phyloP scores from a whole-genome alignment of 257 asterid species.

The Thymus quinquecostatus region DNA sequence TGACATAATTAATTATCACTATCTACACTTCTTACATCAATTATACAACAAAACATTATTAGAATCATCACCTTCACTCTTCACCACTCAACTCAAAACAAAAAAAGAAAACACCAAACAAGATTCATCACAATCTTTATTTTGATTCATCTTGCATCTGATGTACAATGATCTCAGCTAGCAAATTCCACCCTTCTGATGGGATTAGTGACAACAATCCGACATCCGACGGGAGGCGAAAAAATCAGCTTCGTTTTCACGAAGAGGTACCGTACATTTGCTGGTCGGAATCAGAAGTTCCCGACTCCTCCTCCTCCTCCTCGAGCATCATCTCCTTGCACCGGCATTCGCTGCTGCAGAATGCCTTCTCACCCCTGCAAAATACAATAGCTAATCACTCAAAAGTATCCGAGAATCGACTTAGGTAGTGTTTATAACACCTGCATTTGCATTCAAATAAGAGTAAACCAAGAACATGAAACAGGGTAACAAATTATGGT shows the following conservation, averaged over 20 bases:
- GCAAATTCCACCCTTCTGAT: not conserved
- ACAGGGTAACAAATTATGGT: not conserved
- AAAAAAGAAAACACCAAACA: slow-evolving; percentile 27
- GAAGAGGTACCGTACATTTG: slow-evolving; percentile 33
- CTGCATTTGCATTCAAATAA: too few relatives aligned
- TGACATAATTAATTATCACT: slow-evolving; percentile 8
- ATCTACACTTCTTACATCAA: not conserved
- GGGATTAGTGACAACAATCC: not conserved
- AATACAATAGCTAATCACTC: not conserved
- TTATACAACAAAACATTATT: not conserved
- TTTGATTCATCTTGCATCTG: slow-evolving; percentile 20
- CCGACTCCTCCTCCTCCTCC: slow-evolving; percentile 39
- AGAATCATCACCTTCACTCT: not conserved
- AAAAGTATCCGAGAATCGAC: too few relatives aligned
- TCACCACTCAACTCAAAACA: not conserved
- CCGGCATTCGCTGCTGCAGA: slow-evolving; percentile 79
- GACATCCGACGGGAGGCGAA: not conserved
- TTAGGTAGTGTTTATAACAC: too few relatives aligned
- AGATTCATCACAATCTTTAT: slow-evolving; percentile 32
- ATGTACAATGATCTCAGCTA: too few relatives aligned
- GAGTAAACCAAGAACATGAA: not conserved
- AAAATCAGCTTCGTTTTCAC: slow-evolving; percentile 7
- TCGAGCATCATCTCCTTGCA: slow-evolving; percentile 64
- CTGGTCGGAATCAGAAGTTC: slow-evolving; percentile 40
- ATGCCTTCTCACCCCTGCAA: slow-evolving; percentile 77